Evolutionary conservation across 805 yeast species (phyloP), one percentile per base, ranked within the genome.

Genomic region (Sugiyamaella valdiviana): DNA sequence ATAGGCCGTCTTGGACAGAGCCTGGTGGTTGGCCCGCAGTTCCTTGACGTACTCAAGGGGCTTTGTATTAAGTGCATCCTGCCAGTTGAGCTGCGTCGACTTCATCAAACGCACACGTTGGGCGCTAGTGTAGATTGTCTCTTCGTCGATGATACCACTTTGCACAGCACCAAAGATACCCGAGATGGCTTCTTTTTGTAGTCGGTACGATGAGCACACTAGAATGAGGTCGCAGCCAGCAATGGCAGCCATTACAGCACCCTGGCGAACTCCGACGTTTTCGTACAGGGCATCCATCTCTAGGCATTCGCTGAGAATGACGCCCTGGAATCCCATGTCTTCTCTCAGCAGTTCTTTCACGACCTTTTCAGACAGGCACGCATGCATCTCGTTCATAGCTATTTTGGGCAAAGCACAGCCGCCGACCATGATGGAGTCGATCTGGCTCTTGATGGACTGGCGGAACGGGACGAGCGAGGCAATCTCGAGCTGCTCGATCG

Each of bases 261-360:
- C 85, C 60, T 80, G 85, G n/a, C 81, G 79, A 35, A 80, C 67
- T 3, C 85, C 85, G 44, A 79, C 74, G n/a, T 78, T 76, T 48
- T 77, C 80, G 59, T 77, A 77, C 20, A 80, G 64, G 1, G 83
- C 78, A 50, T 79, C 84, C 77, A 80, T 71, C 57, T 79, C 83
- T 42, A 80, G 64, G 55, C 85, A 80, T 56, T 80, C 85, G 50
- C 78, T 71, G 14, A 80, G 64, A 12, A 77, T 81, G 21, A 79
- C 73, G 2, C 84, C 84, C 10, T 77, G 68, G 57, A 76, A 80
- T 1, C 72, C 69, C 52, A 79, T 57, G 32, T 78, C 78, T 26
- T 69, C 66, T 24, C 85, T 61, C 35, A 80, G 63, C 17, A 80
- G 60, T 44, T 75, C 76, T 26, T 74, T 70, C 7, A 80, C 66